Evolutionary conservation across 2,329 filamentous ascomycete genomes (phyloP), one percentile per base, ranked within the genome.

Genomic region (Colletotrichum brevisporum): DNA sequence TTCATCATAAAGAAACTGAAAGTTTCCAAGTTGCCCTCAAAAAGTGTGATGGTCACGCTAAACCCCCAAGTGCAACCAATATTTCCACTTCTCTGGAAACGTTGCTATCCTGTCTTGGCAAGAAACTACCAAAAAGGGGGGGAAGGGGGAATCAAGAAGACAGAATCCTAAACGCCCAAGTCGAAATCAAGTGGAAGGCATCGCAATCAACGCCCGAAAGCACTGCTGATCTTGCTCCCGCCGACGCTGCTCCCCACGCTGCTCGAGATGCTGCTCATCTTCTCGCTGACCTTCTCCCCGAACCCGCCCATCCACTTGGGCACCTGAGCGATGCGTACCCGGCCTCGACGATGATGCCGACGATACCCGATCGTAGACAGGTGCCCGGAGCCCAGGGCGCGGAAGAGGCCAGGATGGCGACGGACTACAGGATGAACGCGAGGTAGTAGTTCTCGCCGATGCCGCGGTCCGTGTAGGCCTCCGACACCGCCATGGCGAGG

Each of bases 391-490:
- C 96, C 96, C 2, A 98, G 79, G 1, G 94, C 95, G 72, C 96
- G 90, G 86, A 99, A 97, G 6, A 96, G 83, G 97, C 96, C 27
- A 99, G 83, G 0, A 88, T 87, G 0, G 96, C 96, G 15, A 99
- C 96, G 36, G 89, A 85, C 96, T 97, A 99, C 24, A 99, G 87
- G 77, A 99, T 94, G 81, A 98, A 96, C 43, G 91, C 92, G 51
- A 99, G 88, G 80, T 99, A 99, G 78, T 92, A 90, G 83, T 99
- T 99, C 75, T 91, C 87, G 6, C 91, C 91, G 58, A 97, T 91
- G 48, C 89, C 84, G 55, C 86, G 88, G 69, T 87, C 85, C 53
- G 89, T 89, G 81, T 98, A 99, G 3, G 93, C 90, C 82, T 99
- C 96, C 5, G 89, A 92, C 15, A 98, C 91, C 2, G 92, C 89